These are phyloP conservation scores for Cladosporium colombiae DNA, from an alignment of 2,329 filamentous ascomycete species.

Conservation along the genomic window DNA sequence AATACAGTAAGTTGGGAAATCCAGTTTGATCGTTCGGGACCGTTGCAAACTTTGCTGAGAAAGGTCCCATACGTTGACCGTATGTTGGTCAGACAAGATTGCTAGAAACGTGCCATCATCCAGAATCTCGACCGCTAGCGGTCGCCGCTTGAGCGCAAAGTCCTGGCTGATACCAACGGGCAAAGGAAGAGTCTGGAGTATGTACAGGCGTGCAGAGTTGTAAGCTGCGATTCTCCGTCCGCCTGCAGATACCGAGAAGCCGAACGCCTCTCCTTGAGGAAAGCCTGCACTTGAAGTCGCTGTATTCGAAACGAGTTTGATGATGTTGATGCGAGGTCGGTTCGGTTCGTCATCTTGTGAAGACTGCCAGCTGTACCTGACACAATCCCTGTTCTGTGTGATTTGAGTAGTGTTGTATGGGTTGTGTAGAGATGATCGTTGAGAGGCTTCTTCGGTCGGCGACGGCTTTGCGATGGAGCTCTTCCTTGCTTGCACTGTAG, in stretches of 20 bases:
- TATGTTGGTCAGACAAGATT: slow-evolving; percentile 77
- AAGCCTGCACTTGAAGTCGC: slow-evolving; percentile 74
- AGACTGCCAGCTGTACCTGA: slow-evolving; percentile 43
- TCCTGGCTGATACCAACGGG: slow-evolving; percentile 66
- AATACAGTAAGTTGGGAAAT: slow-evolving; percentile 76
- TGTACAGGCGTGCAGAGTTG: slow-evolving; percentile 81
- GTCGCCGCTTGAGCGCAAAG: slow-evolving; percentile 75
- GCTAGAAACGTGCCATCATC: slow-evolving; percentile 75
- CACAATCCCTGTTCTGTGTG: slow-evolving; percentile 34
- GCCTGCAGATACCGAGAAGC: slow-evolving; percentile 75
- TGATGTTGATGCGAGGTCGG: slow-evolving; percentile 48
- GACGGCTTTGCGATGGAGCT: slow-evolving; percentile 12
- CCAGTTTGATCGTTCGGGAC: slow-evolving; percentile 68
- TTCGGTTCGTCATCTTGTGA: slow-evolving; percentile 40
- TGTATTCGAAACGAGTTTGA: slow-evolving; percentile 80
- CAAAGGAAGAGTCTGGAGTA: slow-evolving; percentile 66
- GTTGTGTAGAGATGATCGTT: slow-evolving; percentile 9
- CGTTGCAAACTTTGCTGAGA: slow-evolving; percentile 59
- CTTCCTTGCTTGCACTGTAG: slow-evolving; percentile 1
- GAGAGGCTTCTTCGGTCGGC: background rate
- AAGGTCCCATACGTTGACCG: slow-evolving; percentile 79
- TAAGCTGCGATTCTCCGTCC: slow-evolving; percentile 76
- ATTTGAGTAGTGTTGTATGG: slow-evolving; percentile 30
- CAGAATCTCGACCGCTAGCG: slow-evolving; percentile 73
- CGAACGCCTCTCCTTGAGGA: slow-evolving; percentile 72